These are phyloP conservation scores for Pichia pseudocactophila DNA, from an alignment of 805 yeast species.

Conservation along the genomic window DNA sequence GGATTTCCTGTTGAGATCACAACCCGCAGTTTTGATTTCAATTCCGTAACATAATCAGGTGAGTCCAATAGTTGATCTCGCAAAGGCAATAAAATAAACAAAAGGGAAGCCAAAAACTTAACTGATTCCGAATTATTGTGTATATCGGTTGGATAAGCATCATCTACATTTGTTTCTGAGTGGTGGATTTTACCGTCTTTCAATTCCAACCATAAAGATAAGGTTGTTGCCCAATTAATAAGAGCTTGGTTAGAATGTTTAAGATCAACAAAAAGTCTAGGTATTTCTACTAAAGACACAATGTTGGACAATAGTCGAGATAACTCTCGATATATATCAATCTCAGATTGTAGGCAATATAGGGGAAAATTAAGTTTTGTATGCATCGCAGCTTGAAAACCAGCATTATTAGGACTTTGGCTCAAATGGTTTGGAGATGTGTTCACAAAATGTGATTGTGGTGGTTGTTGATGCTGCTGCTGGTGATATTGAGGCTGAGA, in stretches of 20 bases:
- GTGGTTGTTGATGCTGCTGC: no score
- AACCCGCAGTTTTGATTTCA: slow-evolving; percentile 24
- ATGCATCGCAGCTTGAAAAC: slow-evolving; percentile 9
- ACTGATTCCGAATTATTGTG: slow-evolving; percentile 1
- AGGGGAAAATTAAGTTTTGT: slow-evolving; percentile 28
- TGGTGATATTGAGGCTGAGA: neutral
- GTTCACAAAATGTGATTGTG: no score
- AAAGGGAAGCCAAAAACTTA: slow-evolving; percentile 37
- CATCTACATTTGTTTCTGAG: neutral
- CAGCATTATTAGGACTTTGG: neutral
- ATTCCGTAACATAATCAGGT: slow-evolving; percentile 10
- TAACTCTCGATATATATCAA: slow-evolving; percentile 33
- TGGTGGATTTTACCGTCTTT: slow-evolving; percentile 32
- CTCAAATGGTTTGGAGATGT: no score
- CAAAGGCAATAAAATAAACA: slow-evolving; percentile 37
- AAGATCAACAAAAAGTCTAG: slow-evolving; percentile 37
- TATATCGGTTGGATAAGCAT: neutral
- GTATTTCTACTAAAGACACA: slow-evolving; percentile 34
- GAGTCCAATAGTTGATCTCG: slow-evolving; percentile 27
- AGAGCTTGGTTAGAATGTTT: slow-evolving; percentile 32
- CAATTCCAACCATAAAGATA: slow-evolving; percentile 46
- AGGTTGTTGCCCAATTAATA: slow-evolving; percentile 43
- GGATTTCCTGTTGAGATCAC: slow-evolving; percentile 51
- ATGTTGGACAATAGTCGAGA: slow-evolving; percentile 31
- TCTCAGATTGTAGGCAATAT: slow-evolving; percentile 34